Base-by-base conservation (phyloP, 1,284 basidiomycete species). In the Ganoderma meredithae region DNA sequence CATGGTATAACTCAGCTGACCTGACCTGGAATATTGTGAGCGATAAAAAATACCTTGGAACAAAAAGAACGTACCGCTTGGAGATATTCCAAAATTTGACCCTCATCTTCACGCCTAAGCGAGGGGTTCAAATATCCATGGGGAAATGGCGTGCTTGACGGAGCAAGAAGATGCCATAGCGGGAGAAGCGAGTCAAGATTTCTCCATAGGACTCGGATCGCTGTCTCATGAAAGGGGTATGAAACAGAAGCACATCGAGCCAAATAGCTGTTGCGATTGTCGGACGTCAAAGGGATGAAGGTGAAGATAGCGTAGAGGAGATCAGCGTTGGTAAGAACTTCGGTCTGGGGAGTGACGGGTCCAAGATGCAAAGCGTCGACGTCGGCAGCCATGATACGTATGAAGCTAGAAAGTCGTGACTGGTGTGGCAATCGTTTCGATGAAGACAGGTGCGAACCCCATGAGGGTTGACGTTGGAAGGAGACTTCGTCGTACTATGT, bases 121-220 rank as follows among this genome's bases (percentile, higher is more conserved):
- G 27, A 31, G 9, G 41, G 17, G 12, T 12, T 13, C 41, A 15
- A 12, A 43, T 43, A 15, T 31, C 27, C 27, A 15, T 43, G 12
- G 7, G 53, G 31, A 17, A 31, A 31, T 5, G 22, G 13, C 17
- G 25, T 27, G 15, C 33, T 27, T 17, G 25, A 31, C 12, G 53
- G 53, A 55, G 53, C 39, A 13, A 64, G 53, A 31, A 64, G 25
- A 22, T 64, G 53, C 63, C 63, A 64, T 19, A 64, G 27, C 1
- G 63, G 63, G 17, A 47, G 15, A 15, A 53, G 43, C 8, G 25
- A 15, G 15, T 27, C 40, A 3, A 64, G 22, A 15, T 64, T 22
- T 33, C 53, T 64, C 63, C 53, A 64, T 13, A 64, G 19, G 17
- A 31, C 40, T 19, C 63, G 63, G 15, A 58, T 17, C 3, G 53